Percentiles rank a stretch among this genome's conserved stretches.
Evolutionary conservation across 2,329 filamentous ascomycete genomes (phyloP).

Genomic region (Simplicillium sp.): DNA sequence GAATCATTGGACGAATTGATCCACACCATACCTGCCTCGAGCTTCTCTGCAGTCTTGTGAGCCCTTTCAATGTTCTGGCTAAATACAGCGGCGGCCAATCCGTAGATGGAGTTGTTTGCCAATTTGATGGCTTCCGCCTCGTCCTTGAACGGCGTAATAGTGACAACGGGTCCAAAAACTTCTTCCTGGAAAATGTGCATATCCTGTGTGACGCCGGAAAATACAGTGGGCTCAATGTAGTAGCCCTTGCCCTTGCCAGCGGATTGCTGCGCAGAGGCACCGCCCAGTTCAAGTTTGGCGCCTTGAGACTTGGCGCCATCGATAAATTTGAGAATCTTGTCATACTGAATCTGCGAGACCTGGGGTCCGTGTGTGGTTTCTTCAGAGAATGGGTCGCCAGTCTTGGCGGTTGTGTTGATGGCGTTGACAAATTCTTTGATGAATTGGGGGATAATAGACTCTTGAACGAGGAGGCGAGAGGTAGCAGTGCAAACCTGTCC

Average conservation of each 20-base stretch:
- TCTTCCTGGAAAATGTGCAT: slow-evolving; percentile 38
- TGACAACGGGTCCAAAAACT: slow-evolving; percentile 35
- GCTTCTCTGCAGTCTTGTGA: slow-evolving; percentile 39
- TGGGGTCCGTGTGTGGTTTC: slow-evolving; percentile 68
- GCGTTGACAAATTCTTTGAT: slow-evolving; percentile 50
- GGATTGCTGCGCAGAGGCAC: slow-evolving; percentile 32
- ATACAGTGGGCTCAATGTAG: slow-evolving; percentile 36
- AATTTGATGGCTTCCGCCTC: slow-evolving; percentile 31
- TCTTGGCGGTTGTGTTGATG: slow-evolving; percentile 48
- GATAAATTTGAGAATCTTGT: slow-evolving; percentile 61
- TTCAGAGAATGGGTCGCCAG: slow-evolving; percentile 63
- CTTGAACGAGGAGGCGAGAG: slow-evolving; percentile 55
- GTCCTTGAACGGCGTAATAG: slow-evolving; percentile 29
- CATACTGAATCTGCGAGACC: slow-evolving; percentile 61
- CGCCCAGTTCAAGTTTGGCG: slow-evolving; percentile 56
- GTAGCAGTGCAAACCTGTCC: slow-evolving; percentile 59
- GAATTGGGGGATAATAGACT: slow-evolving; percentile 52
- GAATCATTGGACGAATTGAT: slow-evolving; percentile 38
- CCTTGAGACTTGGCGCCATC: slow-evolving; percentile 61
- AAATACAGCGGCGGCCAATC: slow-evolving; percentile 53
- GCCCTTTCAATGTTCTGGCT: slow-evolving; percentile 44
- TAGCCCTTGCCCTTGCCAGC: slow-evolving; percentile 29
- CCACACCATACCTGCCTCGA: slow-evolving; percentile 52
- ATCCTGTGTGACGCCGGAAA: slow-evolving; percentile 27
- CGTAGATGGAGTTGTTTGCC: slow-evolving; percentile 47